phyloP scores from a whole-genome alignment of 768 basidiomycete genomes.

The Trametes sanguinea region DNA sequence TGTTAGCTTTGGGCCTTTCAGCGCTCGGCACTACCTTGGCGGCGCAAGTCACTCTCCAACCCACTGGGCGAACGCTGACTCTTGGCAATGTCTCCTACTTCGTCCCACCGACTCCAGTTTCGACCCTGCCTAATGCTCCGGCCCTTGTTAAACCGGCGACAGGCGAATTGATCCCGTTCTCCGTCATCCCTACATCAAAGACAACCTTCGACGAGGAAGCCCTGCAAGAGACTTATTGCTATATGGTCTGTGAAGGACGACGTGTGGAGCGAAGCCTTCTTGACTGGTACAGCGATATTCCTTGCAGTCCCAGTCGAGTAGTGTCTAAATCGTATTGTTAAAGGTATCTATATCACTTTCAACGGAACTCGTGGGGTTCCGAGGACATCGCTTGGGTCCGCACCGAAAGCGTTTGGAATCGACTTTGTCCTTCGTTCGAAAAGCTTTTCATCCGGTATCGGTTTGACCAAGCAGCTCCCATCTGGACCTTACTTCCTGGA shows the following conservation, averaged over 20 bases:
- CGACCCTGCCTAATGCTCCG: conserved; percentile 9
- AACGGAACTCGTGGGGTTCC: conserved; percentile 18
- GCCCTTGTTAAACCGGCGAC: conserved; percentile 4
- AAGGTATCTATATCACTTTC: conserved; percentile 29
- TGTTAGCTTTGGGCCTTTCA: neutral
- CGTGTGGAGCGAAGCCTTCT: conserved; percentile 29
- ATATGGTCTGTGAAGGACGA: conserved; percentile 26
- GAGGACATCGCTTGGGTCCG: conserved; percentile 6
- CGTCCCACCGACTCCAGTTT: conserved; percentile 22
- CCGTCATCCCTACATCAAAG: conserved; percentile 27
- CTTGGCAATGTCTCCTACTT: conserved; percentile 25
- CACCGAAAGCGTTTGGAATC: conserved; percentile 17
- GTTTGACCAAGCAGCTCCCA: conserved; percentile 20
- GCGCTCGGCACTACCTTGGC: neutral
- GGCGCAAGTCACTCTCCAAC: conserved; percentile 16
- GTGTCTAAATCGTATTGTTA: neutral
- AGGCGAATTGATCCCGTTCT: conserved; percentile 27
- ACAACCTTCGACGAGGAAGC: conserved; percentile 19
- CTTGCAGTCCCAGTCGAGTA: neutral
- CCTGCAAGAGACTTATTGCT: conserved; percentile 18
- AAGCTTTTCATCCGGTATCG: conserved; percentile 15
- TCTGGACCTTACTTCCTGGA: conserved; percentile 33
- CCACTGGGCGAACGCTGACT: conserved; percentile 20
- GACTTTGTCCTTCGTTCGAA: conserved; percentile 22
- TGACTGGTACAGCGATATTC: conserved; percentile 21